Evolutionary conservation across 1,284 basidiomycete species (phyloP), one percentile per base, ranked within the genome.

Genomic region (Trichosporon asahii): DNA sequence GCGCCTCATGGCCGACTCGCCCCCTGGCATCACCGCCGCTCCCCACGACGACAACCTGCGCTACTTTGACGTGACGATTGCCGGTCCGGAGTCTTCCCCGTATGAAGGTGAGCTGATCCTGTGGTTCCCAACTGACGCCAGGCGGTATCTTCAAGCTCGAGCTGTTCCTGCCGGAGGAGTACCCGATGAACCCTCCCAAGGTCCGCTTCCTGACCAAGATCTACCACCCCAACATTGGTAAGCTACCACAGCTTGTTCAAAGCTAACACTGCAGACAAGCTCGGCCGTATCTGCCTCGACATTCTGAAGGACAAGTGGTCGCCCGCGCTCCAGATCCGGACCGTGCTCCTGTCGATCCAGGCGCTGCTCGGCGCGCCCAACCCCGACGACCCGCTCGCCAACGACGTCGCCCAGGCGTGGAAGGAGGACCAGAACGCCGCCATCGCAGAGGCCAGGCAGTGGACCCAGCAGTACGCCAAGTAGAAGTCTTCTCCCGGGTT

Each of bases 231-330:
- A 99, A 99, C 85, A 99, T 99, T 84, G 95, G 95, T 96, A 79
- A 79, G 84, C 79, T 18, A 6, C 3, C 12, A 7, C 9, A 23
- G 21, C 21, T 35, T 3, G 14, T n/a, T 49, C 18, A 8, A 1
- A 14, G 23, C 71, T 75, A 66, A 76, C 69, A 12, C 44, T n/a
- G 23, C 66, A 97, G 95, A 98, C 85, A 98, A 98, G 85, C 91
- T 99, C 55, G 96, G 96, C 31, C 89, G 96, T 27, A 99, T 99
- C 85, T 99, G 97, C 84, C 86, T 99, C 72, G 97, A 99, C 83
- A 99, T 99, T 78, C 86, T 98, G 79, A 98, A 98, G 87, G 96
- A 99, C 85, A 98, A 98, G 87, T 99, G 96, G 96, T 98, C 95
- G 4, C 96, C 96, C 11, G 96, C 96, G 0, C 88, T 99, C 25